Percentiles rank a stretch among this genome's conserved stretches.
Evolutionary conservation across 2,329 filamentous ascomycete species (phyloP).

Genomic region (Colletotrichum sojae): DNA sequence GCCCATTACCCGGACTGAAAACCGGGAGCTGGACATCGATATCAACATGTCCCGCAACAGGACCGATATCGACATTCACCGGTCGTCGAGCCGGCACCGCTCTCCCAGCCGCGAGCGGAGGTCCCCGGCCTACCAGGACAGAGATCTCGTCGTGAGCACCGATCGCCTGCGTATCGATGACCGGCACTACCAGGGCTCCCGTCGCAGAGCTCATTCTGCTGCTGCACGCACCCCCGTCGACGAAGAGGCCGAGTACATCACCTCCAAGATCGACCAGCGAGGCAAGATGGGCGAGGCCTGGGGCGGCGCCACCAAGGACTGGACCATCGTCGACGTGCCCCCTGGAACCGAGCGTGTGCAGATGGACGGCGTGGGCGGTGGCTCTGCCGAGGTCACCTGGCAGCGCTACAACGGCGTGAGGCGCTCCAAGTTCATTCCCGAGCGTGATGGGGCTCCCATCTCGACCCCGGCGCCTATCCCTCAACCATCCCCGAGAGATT

Average conservation of each 20-base stretch:
- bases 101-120: constrained; percentile 57
- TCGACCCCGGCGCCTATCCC: constrained; percentile 41
- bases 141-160: constrained; percentile 76
- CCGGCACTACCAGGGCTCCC: constrained; percentile 53
- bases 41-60: constrained; percentile 68
- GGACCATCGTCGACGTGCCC: constrained; percentile 87
- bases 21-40: constrained; percentile 73
- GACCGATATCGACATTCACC: constrained; percentile 71
- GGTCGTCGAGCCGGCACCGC: constrained; percentile 51
- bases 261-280: constrained; percentile 68
- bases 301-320: constrained; percentile 81
- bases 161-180: constrained; percentile 63
- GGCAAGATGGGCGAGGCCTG: constrained; percentile 80
- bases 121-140: constrained; percentile 57
- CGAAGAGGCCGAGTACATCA: constrained; percentile 76
- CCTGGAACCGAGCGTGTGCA: constrained; percentile 86
- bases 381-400: constrained; percentile 83
- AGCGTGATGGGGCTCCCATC: constrained; percentile 66
- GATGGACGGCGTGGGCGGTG: constrained; percentile 84
- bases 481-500: constrained; percentile 50
- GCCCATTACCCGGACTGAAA: constrained; percentile 57
- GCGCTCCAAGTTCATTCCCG: constrained; percentile 80
- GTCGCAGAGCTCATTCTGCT: constrained; percentile 67
- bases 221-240: constrained; percentile 61
- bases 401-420: constrained; percentile 84